Evolutionary conservation across 345 rosid species (phyloP), one percentile per base, ranked within the genome.

Genomic region (Hevea brasiliensis): DNA sequence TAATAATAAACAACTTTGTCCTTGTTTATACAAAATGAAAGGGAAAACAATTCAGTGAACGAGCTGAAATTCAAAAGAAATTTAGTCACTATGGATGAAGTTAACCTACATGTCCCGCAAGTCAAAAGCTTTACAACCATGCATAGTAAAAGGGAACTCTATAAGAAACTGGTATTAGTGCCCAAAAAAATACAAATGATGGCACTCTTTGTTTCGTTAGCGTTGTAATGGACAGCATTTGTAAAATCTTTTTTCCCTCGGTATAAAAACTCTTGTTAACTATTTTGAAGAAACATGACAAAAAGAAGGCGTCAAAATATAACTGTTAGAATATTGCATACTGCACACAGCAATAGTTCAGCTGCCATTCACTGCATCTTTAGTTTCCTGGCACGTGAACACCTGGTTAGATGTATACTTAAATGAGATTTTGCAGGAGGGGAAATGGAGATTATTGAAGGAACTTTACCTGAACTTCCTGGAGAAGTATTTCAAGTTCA

Each of bases 401-500:
- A 8, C 14, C 50, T 63, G 47, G 27, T 76, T 50, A 81, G 77
- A 57, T 35, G 32, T 17, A 47, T 18, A 20, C 47, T 2, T 8
- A 0, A 9, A 2, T 44, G 9, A 44, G 12, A 44, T 8, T 45
- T 11, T 3, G 35, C 8, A 18, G 21, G 17, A 1, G 55, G n/a
- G 35, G 11, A 61, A 2, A 41, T 11, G 27, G 41, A 2, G 27
- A 32, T 24, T 3, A 20, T n/a, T 0, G 35, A 13, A 5, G 61
- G 21, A 71, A 55, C 56, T 40, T 70, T 80, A 89, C 93, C 91
- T 86, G 67, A 62, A 76, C 77, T 78, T 90, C 86, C 29, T 65
- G 61, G 20, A 82, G 59, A 68, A 90, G 80, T 18, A n/a, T 67
- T 74, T 89, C 90, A n/a, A 90, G 87, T 68, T 90, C 91, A 57